Conservation (phyloP, 2,329 filamentous ascomycete genomes). For the Colletotrichum caudatum region DNA sequence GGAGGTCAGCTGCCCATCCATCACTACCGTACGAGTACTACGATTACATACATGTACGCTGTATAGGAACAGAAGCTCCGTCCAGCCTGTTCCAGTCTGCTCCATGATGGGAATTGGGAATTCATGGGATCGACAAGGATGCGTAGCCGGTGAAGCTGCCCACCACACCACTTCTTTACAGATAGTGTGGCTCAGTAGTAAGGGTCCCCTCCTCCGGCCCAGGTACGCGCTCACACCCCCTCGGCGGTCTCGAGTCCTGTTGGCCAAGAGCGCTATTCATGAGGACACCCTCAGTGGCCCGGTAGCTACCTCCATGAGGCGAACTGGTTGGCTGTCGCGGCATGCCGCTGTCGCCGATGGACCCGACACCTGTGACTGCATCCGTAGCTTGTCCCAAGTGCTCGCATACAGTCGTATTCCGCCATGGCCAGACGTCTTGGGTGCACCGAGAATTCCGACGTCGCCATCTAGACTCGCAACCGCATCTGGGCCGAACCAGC, state of each 20-base stretch:
- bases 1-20: background rate
- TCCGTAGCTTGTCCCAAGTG: constrained; percentile 18
- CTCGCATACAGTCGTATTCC: constrained; percentile 8
- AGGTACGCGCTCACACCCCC: constrained; percentile 35
- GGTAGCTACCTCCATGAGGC: constrained; percentile 2
- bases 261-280: constrained; percentile 21
- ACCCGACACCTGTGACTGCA: constrained; percentile 25
- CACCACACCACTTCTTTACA: background rate
- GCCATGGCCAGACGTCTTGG: constrained; percentile 24
- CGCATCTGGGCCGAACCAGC: background rate
- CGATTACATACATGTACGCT: no score
- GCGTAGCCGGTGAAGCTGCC: constrained; percentile 8
- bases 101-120: constrained; percentile 22
- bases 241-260: background rate
- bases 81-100: constrained; percentile 1
- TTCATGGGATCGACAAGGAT: constrained; percentile 30
- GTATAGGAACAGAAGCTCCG: background rate
- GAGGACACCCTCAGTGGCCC: constrained; percentile 35
- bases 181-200: background rate
- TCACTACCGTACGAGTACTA: no score
- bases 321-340: constrained; percentile 35
- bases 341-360: constrained; percentile 33
- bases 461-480: constrained; percentile 18
- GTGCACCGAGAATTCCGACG: constrained; percentile 9
- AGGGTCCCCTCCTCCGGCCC: constrained; percentile 33